Base-by-base conservation (phyloP, 2,329 filamentous ascomycete genomes). In the Ustilaginoidea virens region DNA sequence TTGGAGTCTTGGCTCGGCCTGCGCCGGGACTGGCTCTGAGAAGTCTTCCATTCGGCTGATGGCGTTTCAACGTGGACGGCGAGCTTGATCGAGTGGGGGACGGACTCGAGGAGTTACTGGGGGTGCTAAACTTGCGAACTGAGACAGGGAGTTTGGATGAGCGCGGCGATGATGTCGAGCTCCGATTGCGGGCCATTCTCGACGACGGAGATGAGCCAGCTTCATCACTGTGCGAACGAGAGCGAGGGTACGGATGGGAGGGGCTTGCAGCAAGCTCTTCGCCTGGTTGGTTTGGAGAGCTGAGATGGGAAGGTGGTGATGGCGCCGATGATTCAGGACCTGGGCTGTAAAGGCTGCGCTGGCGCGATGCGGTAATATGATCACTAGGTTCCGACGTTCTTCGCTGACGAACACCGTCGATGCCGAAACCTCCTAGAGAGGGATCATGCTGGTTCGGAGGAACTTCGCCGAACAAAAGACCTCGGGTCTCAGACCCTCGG, bases 391-490 rank as follows among this genome's bases (percentile, higher is more conserved):
- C 80, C 24, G 79, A 81, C 14, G 74, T 75, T 49, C 76, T 66
- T 37, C 76, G 61, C 34, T 61, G 58, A 28, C 64, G 56, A 28
- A 56, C 43, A 28, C 39, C 44, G 34, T 66, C 58, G 37, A 79
- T 78, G 29, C 74, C 75, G 53, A 71, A 73, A 5, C 70, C 73
- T 29, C 61, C 56, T 27, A 63, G 55, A 13, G 59, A 51, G 16
- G 60, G 45, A 39, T 68, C 60, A 41, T 60, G 61, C 39, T 70
- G 62, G 21, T 70, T 60, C n/a, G 70, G 64, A 17, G 73, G 55
- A 39, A 86, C 66, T 50, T 86, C 81, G 21, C 80, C 80, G 54
- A 87, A 87, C 13, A 86, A 55, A 20, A 80, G 67, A 36, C 64
- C 64, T 30, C 62, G 60, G 27, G 56, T 40, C 36, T 50, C 49